These are phyloP conservation scores for Trametes meyenii DNA, from an alignment of 768 basidiomycete species.

Conservation along the genomic window DNA sequence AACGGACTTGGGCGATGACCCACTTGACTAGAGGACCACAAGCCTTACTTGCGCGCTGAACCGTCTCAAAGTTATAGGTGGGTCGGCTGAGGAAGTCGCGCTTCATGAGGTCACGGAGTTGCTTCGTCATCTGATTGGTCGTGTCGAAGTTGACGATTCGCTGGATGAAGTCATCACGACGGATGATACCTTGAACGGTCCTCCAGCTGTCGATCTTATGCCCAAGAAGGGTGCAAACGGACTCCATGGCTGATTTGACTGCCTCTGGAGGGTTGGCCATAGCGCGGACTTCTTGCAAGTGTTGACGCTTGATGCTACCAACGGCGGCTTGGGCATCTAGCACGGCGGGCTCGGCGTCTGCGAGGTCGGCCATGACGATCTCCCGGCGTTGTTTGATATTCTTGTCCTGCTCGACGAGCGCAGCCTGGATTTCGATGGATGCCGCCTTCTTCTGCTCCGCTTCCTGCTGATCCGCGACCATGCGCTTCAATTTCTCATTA, in stretches of 20 bases:
- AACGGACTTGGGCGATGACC: conserved; percentile 95
- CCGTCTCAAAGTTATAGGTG: conserved; percentile 92
- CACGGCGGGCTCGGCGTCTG: conserved; percentile 97
- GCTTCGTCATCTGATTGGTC: conserved; percentile 83
- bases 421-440: conserved; percentile 94
- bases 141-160: conserved; percentile 97
- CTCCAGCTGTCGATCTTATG: conserved; percentile 98
- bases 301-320: conserved; percentile 93
- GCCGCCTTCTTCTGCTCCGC: conserved; percentile 98
- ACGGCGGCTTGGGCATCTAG: conserved; percentile 95
- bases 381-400: conserved; percentile 85
- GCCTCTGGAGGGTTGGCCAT: conserved; percentile 99
- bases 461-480: conserved; percentile 98
- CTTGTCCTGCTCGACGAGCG: conserved; percentile 88
- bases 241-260: conserved; percentile 98
- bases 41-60: conserved; percentile 93
- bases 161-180: conserved; percentile 95
- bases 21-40: conserved; percentile 98
- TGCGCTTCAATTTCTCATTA: conserved; percentile 95
- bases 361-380: conserved; percentile 93
- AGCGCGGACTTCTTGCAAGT: conserved; percentile 93
- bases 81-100: conserved; percentile 89
- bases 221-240: conserved; percentile 93
- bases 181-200: conserved; percentile 92
- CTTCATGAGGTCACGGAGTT: conserved; percentile 88